Base-by-base conservation (phyloP, 2,329 filamentous ascomycete species). In the Fusarium luffae region DNA sequence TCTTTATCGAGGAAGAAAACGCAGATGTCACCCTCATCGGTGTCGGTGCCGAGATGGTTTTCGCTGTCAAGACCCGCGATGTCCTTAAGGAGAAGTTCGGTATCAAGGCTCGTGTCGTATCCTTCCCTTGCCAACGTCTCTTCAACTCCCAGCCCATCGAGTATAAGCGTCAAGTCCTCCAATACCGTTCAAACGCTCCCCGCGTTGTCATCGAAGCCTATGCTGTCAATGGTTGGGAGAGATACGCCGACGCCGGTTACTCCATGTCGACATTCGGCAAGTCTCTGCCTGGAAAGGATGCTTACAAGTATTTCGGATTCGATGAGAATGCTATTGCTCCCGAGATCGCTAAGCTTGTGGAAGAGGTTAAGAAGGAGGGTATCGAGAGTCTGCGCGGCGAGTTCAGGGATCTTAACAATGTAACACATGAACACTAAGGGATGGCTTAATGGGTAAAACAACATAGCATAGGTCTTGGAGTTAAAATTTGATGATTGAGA, bases 171-270 rank as follows among this genome's bases (percentile, higher is more conserved):
- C 70, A 81, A 3, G 82, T 84, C 2, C 77, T 89, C 47, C 77
- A 77, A 47, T 77, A 77, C 56, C 78, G 80, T 28, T 78, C 81
- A 69, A 80, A 80, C 44, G 78, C 82, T 3, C 85, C 85, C 1
- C 77, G 81, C 2, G 85, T 91, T 18, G 85, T 89, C 7, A 86
- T 90, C 44, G 89, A 91, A 76, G 85, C 87, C 1, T 89, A 88
- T 72, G 82, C 84, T 3, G 80, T 83, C 2, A 85, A 85, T 62
- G 86, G 86, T 1, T 89, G 87, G 87, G 88, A 89, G 77, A 76
- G 87, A 21, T 89, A 89, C 70, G 87, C 86, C 0, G 84, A 88
- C 74, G 87, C 86, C 1, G 85, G 84, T 2, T 82, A 82, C 62
- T 85, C 81, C 49, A 85, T 89, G 82, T 80, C 81, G 46, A 78